Evolutionary conservation across 2,329 filamentous ascomycete species (phyloP).

Genomic region (Penicillium sp.): DNA sequence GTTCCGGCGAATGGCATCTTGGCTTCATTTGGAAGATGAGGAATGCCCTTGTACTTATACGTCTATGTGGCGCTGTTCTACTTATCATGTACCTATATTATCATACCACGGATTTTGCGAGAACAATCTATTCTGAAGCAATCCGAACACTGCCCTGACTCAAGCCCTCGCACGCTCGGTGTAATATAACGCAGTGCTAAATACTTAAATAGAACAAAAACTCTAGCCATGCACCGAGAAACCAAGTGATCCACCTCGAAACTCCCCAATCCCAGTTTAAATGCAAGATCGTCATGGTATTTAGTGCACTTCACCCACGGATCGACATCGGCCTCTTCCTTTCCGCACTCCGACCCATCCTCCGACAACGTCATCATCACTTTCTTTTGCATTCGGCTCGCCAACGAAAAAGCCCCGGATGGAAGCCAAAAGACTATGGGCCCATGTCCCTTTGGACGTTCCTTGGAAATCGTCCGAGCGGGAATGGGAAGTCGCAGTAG

Average conservation of each 20-base stretch:
- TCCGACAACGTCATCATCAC: slow-evolving; percentile 17
- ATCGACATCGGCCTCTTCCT: slow-evolving; percentile 16
- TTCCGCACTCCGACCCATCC: slow-evolving; percentile 19
- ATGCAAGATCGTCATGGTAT: background rate
- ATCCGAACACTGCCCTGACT: background rate
- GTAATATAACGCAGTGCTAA: background rate
- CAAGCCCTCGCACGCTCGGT: background rate
- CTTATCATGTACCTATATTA: slow-evolving; percentile 22
- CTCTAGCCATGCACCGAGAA: background rate
- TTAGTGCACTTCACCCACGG: slow-evolving; percentile 17
- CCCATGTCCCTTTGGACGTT: too few species aligned
- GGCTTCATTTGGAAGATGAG: background rate
- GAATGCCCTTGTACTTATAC: slow-evolving; percentile 24
- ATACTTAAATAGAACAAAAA: background rate
- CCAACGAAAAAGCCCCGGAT: slow-evolving; percentile 10
- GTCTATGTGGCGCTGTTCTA: slow-evolving; percentile 16
- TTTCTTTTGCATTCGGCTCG: background rate
- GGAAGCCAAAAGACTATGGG: slow-evolving; percentile 9
- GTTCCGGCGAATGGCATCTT: background rate
- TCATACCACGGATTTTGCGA: slow-evolving; percentile 12
- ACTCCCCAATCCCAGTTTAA: background rate
- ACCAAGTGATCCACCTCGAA: too few species aligned
- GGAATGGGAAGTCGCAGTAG: too few species aligned
- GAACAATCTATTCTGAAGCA: background rate
- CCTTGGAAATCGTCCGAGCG: too few species aligned